Evolutionary conservation across 2,329 filamentous ascomycete genomes (phyloP).

Genomic region (Epichloe sp.): DNA sequence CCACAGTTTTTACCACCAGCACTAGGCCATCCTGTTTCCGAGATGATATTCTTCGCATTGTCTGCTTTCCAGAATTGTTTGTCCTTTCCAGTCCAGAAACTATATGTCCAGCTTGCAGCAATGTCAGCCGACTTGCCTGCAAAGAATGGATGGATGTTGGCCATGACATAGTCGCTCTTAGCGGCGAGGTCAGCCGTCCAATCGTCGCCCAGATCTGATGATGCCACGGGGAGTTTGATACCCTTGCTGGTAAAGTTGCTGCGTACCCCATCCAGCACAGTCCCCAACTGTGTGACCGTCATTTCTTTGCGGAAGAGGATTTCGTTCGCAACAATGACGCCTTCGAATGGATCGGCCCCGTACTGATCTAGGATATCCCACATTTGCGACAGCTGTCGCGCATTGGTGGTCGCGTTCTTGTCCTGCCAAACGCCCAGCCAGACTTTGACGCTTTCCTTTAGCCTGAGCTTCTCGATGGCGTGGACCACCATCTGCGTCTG

Average conservation of each 20-base stretch:
- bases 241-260: conserved; percentile 55
- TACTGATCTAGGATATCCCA: conserved; percentile 68
- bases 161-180: conserved; percentile 80
- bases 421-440: conserved; percentile 96
- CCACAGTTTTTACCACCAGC: conserved; percentile 71
- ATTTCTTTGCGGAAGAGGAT: conserved; percentile 67
- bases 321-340: conserved; percentile 72
- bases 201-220: conserved; percentile 78
- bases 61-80: conserved; percentile 50
- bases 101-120: conserved; percentile 69
- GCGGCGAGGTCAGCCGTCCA: conserved; percentile 61
- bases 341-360: conserved; percentile 56
- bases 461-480: conserved; percentile 59
- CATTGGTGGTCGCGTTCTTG: conserved; percentile 68
- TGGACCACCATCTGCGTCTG: conserved; percentile 90
- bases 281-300: conserved; percentile 48
- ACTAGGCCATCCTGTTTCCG: conserved; percentile 85
- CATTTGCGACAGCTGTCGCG: conserved; percentile 70
- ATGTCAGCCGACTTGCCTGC: conserved; percentile 55
- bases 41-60: conserved; percentile 60
- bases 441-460: conserved; percentile 64
- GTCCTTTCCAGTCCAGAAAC: conserved; percentile 66
- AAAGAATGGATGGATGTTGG: conserved; percentile 95
- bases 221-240: conserved; percentile 66
- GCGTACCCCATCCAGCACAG: conserved; percentile 54